Conservation (phyloP, 1,284 basidiomycete species). For the Ceratobasidium sp. region DNA sequence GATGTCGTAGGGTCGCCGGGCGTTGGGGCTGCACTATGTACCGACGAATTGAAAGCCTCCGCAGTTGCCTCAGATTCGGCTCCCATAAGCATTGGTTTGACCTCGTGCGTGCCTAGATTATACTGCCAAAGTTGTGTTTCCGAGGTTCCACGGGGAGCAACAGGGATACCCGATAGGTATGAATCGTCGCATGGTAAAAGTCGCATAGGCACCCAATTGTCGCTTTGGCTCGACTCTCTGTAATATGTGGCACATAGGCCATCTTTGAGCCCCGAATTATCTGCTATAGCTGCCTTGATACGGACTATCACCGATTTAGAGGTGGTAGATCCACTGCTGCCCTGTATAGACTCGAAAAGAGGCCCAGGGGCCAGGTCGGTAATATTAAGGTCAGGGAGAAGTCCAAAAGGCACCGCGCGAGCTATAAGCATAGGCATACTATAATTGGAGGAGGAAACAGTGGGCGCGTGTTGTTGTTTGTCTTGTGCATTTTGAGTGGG, state of each 20-base stretch:
- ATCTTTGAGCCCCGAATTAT: not conserved
- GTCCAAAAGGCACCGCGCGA: not conserved
- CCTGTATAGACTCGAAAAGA: no score
- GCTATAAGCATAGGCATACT: not conserved
- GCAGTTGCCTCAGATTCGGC: not conserved
- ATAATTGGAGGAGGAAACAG: conserved; percentile 15
- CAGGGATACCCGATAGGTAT: not conserved
- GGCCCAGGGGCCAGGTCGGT: not conserved
- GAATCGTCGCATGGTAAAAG: conserved; percentile 14
- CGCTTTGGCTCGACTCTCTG: not conserved
- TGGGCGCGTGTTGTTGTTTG: no score
- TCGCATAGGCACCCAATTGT: not conserved
- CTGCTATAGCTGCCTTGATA: not conserved
- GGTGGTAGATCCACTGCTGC: no score
- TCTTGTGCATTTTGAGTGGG: no score
- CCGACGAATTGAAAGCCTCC: no score
- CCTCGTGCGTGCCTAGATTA: conserved; percentile 12
- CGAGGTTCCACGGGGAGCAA: not conserved
- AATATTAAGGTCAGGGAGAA: not conserved
- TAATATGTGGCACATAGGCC: conserved; percentile 23
- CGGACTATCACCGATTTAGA: conserved; percentile 15
- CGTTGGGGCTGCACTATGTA: no score
- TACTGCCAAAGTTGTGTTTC: conserved; percentile 36
- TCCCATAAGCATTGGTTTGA: not conserved
- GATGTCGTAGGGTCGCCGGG: no score